A percentile compares a stretch with the other conserved stretches of the same genome.
phyloP scores from a whole-genome alignment of 73 alveolate genomes.

The Paramecium sonneborni region DNA sequence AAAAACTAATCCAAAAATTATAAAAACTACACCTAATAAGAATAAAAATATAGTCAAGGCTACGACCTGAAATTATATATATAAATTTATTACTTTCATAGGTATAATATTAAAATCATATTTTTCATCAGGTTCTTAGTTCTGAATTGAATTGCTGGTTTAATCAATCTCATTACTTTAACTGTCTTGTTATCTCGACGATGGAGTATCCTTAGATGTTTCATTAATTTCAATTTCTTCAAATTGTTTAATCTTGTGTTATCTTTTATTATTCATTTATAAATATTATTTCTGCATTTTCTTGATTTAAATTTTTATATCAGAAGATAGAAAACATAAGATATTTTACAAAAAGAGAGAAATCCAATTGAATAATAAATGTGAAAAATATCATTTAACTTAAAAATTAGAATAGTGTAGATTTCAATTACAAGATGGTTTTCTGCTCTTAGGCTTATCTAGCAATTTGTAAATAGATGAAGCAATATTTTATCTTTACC shows the following conservation, averaged over 20 bases:
- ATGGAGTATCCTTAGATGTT: neutral
- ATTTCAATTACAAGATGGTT: constrained; percentile 30
- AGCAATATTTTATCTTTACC: constrained; percentile 14
- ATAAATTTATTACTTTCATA: neutral
- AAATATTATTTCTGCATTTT: neutral
- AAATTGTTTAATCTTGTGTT: neutral
- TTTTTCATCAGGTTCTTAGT: neutral
- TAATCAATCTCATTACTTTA: neutral
- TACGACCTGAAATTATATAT: neutral
- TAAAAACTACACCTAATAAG: neutral
- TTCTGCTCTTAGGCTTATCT: neutral
- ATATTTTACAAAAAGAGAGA: neutral
- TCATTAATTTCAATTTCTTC: constrained; percentile 51
- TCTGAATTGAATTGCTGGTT: neutral
- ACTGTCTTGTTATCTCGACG: neutral
- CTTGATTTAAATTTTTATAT: neutral
- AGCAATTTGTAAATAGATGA: neutral
- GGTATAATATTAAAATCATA: neutral
- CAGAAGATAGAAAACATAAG: neutral
- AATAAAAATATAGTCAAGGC: constrained; percentile 4
- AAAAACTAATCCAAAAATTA: constrained; percentile 19
- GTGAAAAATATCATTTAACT: neutral
- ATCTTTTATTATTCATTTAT: neutral
- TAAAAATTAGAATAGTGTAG: neutral
- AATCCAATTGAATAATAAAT: neutral